Conservation (phyloP, 2,329 filamentous ascomycete species). For the Colletotrichum lupini region DNA sequence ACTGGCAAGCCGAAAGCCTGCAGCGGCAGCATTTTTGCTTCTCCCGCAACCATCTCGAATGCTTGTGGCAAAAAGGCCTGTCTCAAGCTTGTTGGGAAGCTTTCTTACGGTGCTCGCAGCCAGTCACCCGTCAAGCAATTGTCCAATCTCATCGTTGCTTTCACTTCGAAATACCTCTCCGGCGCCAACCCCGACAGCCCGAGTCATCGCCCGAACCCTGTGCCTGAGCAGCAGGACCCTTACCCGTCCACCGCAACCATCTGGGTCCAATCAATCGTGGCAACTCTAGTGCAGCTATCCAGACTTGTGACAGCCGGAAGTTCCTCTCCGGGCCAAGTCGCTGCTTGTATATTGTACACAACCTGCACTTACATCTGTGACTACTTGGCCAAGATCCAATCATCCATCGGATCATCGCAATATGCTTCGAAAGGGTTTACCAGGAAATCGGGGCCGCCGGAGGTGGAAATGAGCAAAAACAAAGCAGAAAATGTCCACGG, state of each 20-base stretch:
- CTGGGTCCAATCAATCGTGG: not conserved
- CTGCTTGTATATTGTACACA: not conserved
- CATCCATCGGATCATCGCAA: not conserved
- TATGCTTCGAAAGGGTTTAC: not conserved
- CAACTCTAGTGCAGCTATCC: not conserved
- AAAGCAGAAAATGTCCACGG: not conserved
- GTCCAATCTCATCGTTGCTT: not conserved
- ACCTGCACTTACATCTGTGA: not conserved
- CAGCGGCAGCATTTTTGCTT: not conserved
- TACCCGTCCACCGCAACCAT: not conserved
- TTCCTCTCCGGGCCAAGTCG: slow-evolving; percentile 16
- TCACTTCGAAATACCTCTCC: not conserved
- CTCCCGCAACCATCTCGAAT: not conserved
- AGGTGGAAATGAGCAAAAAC: not conserved
- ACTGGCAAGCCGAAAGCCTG: not conserved
- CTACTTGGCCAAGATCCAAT: not conserved
- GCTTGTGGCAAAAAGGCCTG: not conserved
- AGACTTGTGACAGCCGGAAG: slow-evolving; percentile 17
- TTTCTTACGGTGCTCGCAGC: not conserved
- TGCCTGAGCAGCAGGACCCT: slow-evolving; percentile 7
- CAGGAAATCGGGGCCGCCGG: not conserved
- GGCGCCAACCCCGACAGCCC: not conserved
- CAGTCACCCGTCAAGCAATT: not conserved
- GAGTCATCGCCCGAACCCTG: slow-evolving; percentile 4
- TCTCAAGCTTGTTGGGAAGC: not conserved